These are phyloP conservation scores for Stachybotrys echinatus DNA, from an alignment of 2,329 filamentous ascomycete species.

Conservation along the genomic window DNA sequence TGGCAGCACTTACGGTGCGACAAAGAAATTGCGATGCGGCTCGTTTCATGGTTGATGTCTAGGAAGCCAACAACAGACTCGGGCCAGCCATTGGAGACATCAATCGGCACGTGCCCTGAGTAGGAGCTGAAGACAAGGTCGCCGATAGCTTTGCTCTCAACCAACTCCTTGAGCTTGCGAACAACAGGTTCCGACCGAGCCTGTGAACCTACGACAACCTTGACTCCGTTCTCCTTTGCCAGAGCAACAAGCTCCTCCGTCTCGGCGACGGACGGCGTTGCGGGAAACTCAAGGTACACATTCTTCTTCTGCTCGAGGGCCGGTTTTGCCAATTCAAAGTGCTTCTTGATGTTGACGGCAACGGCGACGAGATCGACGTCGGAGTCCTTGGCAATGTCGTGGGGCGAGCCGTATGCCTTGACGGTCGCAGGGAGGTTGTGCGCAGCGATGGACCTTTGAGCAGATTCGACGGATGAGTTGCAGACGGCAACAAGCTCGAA, in stretches of 20 bases:
- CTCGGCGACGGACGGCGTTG: slow-evolving; percentile 31
- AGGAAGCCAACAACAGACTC: background rate
- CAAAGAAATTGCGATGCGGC: background rate
- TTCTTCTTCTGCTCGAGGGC: slow-evolving; percentile 41
- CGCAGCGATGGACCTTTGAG: slow-evolving; percentile 30
- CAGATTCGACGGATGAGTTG: slow-evolving; percentile 38
- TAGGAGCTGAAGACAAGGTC: slow-evolving; percentile 40
- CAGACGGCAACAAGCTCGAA: slow-evolving; percentile 41
- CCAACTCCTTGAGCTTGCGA: slow-evolving; percentile 33
- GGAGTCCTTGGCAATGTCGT: slow-evolving; percentile 35
- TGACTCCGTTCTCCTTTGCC: slow-evolving; percentile 21
- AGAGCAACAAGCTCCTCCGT: slow-evolving; percentile 30
- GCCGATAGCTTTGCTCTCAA: slow-evolving; percentile 37
- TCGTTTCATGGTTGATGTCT: background rate
- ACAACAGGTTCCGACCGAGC: slow-evolving; percentile 34
- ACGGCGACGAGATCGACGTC: slow-evolving; percentile 47
- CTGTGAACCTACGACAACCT: slow-evolving; percentile 41
- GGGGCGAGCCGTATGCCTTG: slow-evolving; percentile 37
- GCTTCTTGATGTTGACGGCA: slow-evolving; percentile 42
- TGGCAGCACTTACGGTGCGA: background rate
- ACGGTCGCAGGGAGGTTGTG: slow-evolving; percentile 30
- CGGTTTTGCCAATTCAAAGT: slow-evolving; percentile 33
- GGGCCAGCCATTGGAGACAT: slow-evolving; percentile 2
- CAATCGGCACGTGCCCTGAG: slow-evolving; percentile 26
- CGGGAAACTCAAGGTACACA: slow-evolving; percentile 49